Conservation (phyloP, 2,329 filamentous ascomycete genomes). For the Orbilia oligospora region DNA sequence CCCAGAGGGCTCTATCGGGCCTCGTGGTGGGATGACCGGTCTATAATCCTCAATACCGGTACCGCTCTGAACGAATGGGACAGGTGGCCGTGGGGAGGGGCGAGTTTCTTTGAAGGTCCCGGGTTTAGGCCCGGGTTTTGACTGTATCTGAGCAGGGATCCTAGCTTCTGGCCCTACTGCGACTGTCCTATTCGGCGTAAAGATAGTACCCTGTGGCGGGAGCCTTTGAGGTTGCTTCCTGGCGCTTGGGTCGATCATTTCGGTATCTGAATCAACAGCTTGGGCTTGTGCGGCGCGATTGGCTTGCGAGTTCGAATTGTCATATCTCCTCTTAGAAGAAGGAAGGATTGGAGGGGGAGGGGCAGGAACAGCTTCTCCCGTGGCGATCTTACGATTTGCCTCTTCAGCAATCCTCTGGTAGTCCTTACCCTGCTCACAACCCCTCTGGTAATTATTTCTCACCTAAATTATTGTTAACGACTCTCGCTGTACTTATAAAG, state of each 20-base stretch:
- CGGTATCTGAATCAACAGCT: constrained; percentile 42
- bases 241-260: constrained; percentile 48
- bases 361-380: constrained; percentile 74
- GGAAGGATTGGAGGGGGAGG: constrained; percentile 73
- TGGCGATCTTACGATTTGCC: constrained; percentile 72
- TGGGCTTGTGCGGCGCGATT: constrained; percentile 38
- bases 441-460: constrained; percentile 78
- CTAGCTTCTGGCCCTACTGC: constrained; percentile 51
- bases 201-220: constrained; percentile 44
- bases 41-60: constrained; percentile 57
- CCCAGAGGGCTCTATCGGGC: constrained; percentile 44
- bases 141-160: constrained; percentile 49
- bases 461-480: constrained; percentile 70
- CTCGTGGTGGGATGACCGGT: constrained; percentile 45
- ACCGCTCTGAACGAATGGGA: constrained; percentile 56
- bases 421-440: constrained; percentile 75
- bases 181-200: constrained; percentile 45
- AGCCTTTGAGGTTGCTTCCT: constrained; percentile 42
- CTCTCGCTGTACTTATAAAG: constrained; percentile 63
- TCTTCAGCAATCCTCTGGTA: constrained; percentile 75
- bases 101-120: constrained; percentile 56
- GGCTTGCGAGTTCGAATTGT: constrained; percentile 67
- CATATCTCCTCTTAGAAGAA: constrained; percentile 71
- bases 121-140: constrained; percentile 55
- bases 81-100: constrained; percentile 34